Conservation (phyloP, 495 filamentous ascomycete species). For the Penicillium subrubescens region DNA sequence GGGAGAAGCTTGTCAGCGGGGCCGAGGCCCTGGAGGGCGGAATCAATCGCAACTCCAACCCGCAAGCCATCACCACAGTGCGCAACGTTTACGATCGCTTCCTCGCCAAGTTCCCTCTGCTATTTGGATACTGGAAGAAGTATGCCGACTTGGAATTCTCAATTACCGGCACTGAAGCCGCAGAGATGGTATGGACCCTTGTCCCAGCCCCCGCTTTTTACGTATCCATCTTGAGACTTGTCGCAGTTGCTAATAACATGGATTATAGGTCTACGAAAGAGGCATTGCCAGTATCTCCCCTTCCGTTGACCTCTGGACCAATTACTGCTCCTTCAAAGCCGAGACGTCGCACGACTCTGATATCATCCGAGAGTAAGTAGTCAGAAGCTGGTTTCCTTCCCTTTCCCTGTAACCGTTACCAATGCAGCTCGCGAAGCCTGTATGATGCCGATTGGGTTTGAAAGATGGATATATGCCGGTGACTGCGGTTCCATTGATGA, state of each 20-base stretch:
- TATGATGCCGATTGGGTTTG: slow-evolving; percentile 36
- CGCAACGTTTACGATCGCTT: slow-evolving; percentile 89
- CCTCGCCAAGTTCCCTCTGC: slow-evolving; percentile 89
- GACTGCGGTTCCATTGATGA: slow-evolving; percentile 42
- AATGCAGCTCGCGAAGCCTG: slow-evolving; percentile 41
- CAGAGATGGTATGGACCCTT: slow-evolving; percentile 76
- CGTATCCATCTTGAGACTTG: not conserved
- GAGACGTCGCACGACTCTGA: slow-evolving; percentile 94
- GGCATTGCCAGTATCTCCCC: slow-evolving; percentile 90
- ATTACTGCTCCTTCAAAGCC: slow-evolving; percentile 96
- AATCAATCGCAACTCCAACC: slow-evolving; percentile 93
- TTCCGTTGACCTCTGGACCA: slow-evolving; percentile 94
- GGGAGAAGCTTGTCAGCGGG: slow-evolving; percentile 87
- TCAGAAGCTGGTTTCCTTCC: slow-evolving; percentile 69
- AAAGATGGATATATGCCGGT: slow-evolving; percentile 29
- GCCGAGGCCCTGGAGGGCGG: slow-evolving; percentile 88
- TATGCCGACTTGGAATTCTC: slow-evolving; percentile 98
- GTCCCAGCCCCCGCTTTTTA: not conserved
- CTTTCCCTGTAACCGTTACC: slow-evolving; percentile 44
- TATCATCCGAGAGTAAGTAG: slow-evolving; percentile 99
- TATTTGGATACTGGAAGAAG: slow-evolving; percentile 99
- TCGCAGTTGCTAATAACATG: slow-evolving; percentile 23
- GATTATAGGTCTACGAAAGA: slow-evolving; percentile 81
- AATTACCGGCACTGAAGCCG: slow-evolving; percentile 94
- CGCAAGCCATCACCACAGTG: slow-evolving; percentile 83